These are phyloP conservation scores for Fusarium tanahbumbuense DNA, from an alignment of 2,329 filamentous ascomycete genomes.

Conservation along the genomic window DNA sequence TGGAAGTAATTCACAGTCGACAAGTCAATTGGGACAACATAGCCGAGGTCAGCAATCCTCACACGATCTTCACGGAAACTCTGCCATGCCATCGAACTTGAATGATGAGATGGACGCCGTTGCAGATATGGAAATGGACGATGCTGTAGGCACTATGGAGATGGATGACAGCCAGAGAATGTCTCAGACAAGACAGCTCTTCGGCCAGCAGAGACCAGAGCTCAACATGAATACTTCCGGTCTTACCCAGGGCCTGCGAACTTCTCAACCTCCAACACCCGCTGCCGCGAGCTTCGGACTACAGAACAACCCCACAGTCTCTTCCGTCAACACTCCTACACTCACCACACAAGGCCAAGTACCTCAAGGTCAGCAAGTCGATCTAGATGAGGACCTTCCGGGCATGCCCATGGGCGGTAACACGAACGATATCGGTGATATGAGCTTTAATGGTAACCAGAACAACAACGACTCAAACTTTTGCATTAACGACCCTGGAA, in stretches of 20 bases:
- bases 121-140: conserved; percentile 97
- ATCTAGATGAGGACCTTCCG: conserved; percentile 80
- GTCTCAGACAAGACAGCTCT: conserved; percentile 76
- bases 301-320: conserved; percentile 94
- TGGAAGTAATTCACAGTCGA: conserved; percentile 47
- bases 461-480: conserved; percentile 59
- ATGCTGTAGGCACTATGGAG: conserved; percentile 75
- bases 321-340: conserved; percentile 95
- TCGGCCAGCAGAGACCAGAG: conserved; percentile 73
- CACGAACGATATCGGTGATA: conserved; percentile 61
- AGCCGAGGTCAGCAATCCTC: conserved; percentile 48
- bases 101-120: conserved; percentile 82
- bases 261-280: conserved; percentile 88
- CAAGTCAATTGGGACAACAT: conserved; percentile 51
- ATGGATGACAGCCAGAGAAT: conserved; percentile 72
- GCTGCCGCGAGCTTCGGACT: conserved; percentile 80
- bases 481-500: conserved; percentile 92
- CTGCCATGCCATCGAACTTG: conserved; percentile 55
- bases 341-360: conserved; percentile 81
- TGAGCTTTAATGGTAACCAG: conserved; percentile 62
- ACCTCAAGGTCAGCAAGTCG: conserved; percentile 66
- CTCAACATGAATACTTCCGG: conserved; percentile 85
- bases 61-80: conserved; percentile 55
- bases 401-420: conserved; percentile 72
- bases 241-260: conserved; percentile 80